Evolutionary conservation across 306 rosid genomes (phyloP), one percentile per base, ranked within the genome.

Genomic region (Medicago lupulina): DNA sequence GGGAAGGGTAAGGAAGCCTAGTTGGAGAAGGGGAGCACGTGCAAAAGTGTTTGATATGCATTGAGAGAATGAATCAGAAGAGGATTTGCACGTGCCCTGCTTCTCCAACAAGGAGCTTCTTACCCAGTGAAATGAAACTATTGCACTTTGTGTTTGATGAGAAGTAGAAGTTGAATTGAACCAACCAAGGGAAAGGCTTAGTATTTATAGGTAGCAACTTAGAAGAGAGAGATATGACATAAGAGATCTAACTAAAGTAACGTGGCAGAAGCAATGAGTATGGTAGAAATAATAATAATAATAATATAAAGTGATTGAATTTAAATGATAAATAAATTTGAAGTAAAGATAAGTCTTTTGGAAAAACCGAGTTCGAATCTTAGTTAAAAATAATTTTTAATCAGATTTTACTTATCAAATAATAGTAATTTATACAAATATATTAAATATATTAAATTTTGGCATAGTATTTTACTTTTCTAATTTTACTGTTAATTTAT

Each of bases 11-110:
- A 89, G 86, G 78, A 89, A 71, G 76, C 82, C 97, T 8, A 83
- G 99, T 86, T 92, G 99, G 98, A 86, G 97, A 92, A 89, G 93
- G 89, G 87, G 92, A 92, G 95, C 99, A 85, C 96, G 92, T 95
- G 99, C 99, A 90, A 86, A 76, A 2, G 0, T 5, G 71, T 67
- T 8, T 1, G 2, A 4, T 3, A 70, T 67, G 44, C 73, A 79
- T 18, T 15, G 61, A 74, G 62, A 80, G 75, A 77, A 71, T 49
- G 36, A 61, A 14, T 14, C 0, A 55, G 21, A 8, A 6, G 74
- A 15, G 7, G 67, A 39, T 43, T 90, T 95, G 98, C 99, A 95
- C 98, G 99, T 95, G 99, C 99, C 98, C 99, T 95, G 98, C 97
- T 95, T 95, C 99, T 95, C 99, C 99, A 95, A 76, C 99, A 75